Percentiles rank a stretch among this genome's conserved stretches.
Conservation (phyloP, 441 rosid genomes). For the Aquilaria agallochum region DNA sequence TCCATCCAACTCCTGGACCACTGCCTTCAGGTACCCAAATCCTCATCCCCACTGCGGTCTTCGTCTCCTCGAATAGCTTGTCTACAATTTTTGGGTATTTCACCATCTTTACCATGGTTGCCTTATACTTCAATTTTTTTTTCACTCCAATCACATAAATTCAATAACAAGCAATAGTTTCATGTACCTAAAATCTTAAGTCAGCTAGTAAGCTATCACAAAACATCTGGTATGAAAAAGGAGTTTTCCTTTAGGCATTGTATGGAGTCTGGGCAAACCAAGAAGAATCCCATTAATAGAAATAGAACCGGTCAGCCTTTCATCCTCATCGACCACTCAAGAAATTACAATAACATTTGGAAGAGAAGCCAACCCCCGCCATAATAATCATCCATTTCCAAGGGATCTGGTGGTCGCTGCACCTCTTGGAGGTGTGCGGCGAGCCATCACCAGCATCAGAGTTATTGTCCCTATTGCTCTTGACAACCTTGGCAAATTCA, state of each 20-base stretch:
- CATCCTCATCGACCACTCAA: slow-evolving; percentile 50
- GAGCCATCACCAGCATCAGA: slow-evolving; percentile 9
- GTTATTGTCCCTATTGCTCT: slow-evolving; percentile 32
- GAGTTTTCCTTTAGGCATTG: slow-evolving; percentile 69
- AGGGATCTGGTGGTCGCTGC: slow-evolving; percentile 37
- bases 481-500: slow-evolving; percentile 67
- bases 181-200: no score
- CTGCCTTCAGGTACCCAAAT: no score
- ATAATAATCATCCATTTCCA: slow-evolving; percentile 44
- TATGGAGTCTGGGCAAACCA: slow-evolving; percentile 81
- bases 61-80: no score
- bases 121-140: no score
- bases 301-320: slow-evolving; percentile 53
- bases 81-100: no score
- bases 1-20: no score
- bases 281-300: slow-evolving; percentile 70
- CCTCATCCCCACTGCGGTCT: no score
- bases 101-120: no score
- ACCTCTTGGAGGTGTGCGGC: slow-evolving; percentile 43
- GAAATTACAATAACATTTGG: slow-evolving; percentile 72
- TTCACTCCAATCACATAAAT: no score
- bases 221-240: not conserved
- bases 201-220: not conserved
- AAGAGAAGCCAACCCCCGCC: slow-evolving; percentile 55
- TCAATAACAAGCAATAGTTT: no score